Evolutionary conservation across 73 alveolate species (phyloP).

Genomic region (Paramecium tetraurelia): DNA sequence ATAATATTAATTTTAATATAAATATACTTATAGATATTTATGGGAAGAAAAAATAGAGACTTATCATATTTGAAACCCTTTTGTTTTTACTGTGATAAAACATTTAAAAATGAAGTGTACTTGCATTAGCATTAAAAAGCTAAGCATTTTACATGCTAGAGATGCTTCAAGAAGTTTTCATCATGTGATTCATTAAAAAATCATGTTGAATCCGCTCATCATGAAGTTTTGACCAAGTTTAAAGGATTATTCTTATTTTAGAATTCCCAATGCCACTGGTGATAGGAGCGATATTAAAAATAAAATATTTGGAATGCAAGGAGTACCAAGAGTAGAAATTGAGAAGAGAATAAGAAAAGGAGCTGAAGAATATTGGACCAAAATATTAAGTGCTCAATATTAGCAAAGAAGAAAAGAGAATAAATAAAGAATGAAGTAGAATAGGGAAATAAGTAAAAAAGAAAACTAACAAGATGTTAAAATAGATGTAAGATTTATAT

Average conservation of each 20-base stretch:
- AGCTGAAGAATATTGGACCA: constrained; percentile 67
- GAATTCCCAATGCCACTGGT: constrained; percentile 98
- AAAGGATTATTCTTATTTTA: background rate
- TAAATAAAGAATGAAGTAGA: constrained; percentile 40
- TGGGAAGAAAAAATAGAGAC: constrained; percentile 98
- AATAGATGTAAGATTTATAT: background rate
- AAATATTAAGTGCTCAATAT: constrained; percentile 56
- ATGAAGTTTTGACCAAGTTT: constrained; percentile 49
- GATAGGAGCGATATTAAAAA: constrained; percentile 97
- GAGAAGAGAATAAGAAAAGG: constrained; percentile 77
- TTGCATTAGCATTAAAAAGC: constrained; percentile 98
- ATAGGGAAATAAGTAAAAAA: constrained; percentile 27
- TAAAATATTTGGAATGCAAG: constrained; percentile 99
- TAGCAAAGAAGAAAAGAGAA: constrained; percentile 45
- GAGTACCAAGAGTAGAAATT: constrained; percentile 95
- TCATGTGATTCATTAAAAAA: constrained; percentile 95
- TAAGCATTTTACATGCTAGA: constrained; percentile 95
- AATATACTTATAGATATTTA: constrained; percentile 50
- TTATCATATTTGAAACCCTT: constrained; percentile 93
- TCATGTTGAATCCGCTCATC: constrained; percentile 70
- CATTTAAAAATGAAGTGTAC: constrained; percentile 91
- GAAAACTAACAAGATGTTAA: background rate
- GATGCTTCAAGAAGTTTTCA: constrained; percentile 93
- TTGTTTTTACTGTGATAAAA: constrained; percentile 99
- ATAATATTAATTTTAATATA: background rate